These are phyloP conservation scores for Phyllosticta citriasiana DNA, from an alignment of 2,329 filamentous ascomycete genomes.

Conservation along the genomic window DNA sequence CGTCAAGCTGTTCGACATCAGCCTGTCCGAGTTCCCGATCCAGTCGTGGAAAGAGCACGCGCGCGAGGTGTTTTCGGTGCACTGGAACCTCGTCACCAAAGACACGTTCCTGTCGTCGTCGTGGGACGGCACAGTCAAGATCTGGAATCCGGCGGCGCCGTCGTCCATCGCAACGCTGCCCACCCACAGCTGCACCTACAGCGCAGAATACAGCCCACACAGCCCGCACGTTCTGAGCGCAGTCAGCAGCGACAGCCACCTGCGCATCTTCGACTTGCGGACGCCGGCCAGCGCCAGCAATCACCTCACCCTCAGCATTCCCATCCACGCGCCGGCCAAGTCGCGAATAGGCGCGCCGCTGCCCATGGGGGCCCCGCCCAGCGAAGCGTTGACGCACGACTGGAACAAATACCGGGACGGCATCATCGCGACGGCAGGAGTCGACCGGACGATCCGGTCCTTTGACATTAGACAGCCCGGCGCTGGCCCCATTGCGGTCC, in stretches of 20 bases:
- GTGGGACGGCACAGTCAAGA: conserved; percentile 93
- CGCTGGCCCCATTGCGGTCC: conserved; percentile 59
- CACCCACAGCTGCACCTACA: conserved; percentile 90
- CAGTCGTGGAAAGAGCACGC: conserved; percentile 91
- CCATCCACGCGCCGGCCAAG: conserved; percentile 63
- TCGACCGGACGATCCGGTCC: conserved; percentile 76
- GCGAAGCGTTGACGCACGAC: conserved; percentile 86
- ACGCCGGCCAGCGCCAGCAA: conserved; percentile 79
- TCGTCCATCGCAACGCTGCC: conserved; percentile 76
- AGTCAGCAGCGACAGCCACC: conserved; percentile 78
- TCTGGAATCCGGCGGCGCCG: conserved; percentile 76
- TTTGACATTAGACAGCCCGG: conserved; percentile 78
- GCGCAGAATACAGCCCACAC: conserved; percentile 79
- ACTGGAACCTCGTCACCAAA: conserved; percentile 87
- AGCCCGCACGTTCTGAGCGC: conserved; percentile 77
- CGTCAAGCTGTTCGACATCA: conserved; percentile 86
- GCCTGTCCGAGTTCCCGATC: conserved; percentile 72
- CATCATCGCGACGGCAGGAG: conserved; percentile 77
- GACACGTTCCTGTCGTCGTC: conserved; percentile 83
- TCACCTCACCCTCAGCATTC: conserved; percentile 72
- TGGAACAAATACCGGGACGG: conserved; percentile 97
- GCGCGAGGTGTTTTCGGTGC: conserved; percentile 82
- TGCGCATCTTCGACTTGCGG: conserved; percentile 85
- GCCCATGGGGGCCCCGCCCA: conserved; percentile 45
- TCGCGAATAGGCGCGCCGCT: conserved; percentile 35